phyloP scores from a whole-genome alignment of 768 basidiomycete species.

The Pleurotus djamor region DNA sequence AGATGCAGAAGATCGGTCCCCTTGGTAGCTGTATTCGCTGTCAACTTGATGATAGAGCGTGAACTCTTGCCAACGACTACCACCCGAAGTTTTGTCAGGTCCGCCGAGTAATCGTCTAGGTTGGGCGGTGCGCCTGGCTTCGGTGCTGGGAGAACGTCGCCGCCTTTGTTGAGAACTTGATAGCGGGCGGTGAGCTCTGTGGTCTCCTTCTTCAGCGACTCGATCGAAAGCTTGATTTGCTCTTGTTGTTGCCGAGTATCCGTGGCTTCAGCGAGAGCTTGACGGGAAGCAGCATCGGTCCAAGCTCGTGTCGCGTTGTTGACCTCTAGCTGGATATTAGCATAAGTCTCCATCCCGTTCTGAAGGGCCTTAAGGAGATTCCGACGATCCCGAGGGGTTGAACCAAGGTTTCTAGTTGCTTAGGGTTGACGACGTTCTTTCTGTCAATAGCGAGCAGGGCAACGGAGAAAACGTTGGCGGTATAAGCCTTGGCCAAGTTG shows the following conservation, averaged over 20 bases:
- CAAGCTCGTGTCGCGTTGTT: constrained; percentile 15
- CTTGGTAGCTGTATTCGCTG: not conserved
- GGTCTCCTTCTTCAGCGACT: constrained; percentile 14
- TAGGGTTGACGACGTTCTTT: constrained; percentile 9
- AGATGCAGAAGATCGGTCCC: not conserved
- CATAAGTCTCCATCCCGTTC: constrained; percentile 3
- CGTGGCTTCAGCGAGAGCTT: constrained; percentile 16
- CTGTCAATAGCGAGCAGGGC: constrained; percentile 19
- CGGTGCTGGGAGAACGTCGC: constrained; percentile 9
- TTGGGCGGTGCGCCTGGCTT: not conserved
- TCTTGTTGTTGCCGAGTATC: constrained; percentile 15
- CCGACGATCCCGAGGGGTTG: not conserved
- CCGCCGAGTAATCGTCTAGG: constrained; percentile 3
- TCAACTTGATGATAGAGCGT: constrained; percentile 8
- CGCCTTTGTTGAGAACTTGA: constrained; percentile 3
- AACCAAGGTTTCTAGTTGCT: constrained; percentile 3
- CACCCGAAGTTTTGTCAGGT: constrained; percentile 14
- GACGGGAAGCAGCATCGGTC: constrained; percentile 11
- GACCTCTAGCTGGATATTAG: not conserved
- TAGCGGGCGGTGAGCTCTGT: constrained; percentile 13
- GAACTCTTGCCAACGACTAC: constrained; percentile 21
- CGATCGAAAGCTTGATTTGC: constrained; percentile 12
- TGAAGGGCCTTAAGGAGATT: not conserved
- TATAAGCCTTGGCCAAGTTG: constrained; percentile 13
- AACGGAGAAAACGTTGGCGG: constrained; percentile 18